Evolutionary conservation across 192 early-diverging fungal species (phyloP).

Genomic region (Coemansia sp.): DNA sequence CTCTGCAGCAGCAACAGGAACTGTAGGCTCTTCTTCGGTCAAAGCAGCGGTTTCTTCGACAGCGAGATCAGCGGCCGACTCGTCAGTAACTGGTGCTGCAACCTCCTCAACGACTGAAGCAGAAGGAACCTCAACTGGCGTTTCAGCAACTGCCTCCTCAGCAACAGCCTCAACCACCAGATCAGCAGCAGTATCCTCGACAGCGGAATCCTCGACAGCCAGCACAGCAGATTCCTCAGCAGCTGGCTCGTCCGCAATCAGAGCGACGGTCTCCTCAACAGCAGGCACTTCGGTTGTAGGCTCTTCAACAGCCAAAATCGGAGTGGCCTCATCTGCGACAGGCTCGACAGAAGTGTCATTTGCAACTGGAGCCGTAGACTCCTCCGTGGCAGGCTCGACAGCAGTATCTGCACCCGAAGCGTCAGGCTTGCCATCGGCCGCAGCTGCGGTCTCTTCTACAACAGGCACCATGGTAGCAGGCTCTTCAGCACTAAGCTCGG

Average conservation of each 20-base stretch:
- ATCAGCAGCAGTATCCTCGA: background rate
- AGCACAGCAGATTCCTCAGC: background rate
- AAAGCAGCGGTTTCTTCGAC: background rate
- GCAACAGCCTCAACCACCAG: background rate
- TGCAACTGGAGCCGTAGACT: background rate
- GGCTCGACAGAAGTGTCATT: background rate
- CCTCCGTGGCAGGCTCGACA: background rate
- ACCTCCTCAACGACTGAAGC: background rate
- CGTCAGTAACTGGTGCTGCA: background rate
- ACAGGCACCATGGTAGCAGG: background rate
- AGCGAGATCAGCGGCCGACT: too few relatives aligned
- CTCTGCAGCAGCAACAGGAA: conserved; percentile 2
- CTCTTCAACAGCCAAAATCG: background rate
- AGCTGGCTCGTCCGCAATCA: background rate
- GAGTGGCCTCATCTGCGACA: too few relatives aligned
- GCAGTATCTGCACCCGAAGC: background rate
- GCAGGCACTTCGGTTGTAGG: background rate
- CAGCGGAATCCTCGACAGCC: background rate
- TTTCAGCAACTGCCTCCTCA: conserved; percentile 3
- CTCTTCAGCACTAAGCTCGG: background rate
- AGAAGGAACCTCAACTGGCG: too few relatives aligned
- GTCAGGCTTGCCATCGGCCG: background rate
- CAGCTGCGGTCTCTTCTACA: background rate
- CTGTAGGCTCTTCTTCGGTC: background rate
- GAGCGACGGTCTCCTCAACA: background rate